Conservation (phyloP, 2,329 filamentous ascomycete species). For the Neonectria sp. region DNA sequence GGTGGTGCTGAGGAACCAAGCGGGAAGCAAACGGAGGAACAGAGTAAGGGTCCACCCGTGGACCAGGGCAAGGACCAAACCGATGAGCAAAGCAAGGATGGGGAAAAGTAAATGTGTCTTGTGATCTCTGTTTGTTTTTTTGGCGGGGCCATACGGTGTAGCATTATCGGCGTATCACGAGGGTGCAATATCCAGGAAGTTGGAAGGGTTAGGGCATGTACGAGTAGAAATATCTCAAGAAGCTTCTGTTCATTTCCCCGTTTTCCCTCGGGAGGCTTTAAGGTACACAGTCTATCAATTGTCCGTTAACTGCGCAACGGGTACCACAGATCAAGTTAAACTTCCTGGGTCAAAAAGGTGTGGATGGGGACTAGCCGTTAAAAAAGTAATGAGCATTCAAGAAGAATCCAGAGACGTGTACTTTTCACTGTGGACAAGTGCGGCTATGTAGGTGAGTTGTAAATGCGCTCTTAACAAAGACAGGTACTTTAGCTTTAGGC, state of each 20-base stretch:
- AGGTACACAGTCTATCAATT: not conserved
- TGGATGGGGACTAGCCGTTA: not conserved
- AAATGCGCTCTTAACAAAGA: too few relatives aligned
- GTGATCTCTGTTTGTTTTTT: constrained; percentile 5
- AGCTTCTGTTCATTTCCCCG: not conserved
- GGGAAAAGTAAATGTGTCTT: constrained; percentile 24
- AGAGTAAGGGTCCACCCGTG: constrained; percentile 9
- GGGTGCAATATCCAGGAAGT: constrained; percentile 8
- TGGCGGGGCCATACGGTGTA: constrained; percentile 30
- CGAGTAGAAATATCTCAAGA: not conserved
- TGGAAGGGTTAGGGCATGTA: constrained; percentile 3
- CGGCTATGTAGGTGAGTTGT: too few relatives aligned
- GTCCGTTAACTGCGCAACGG: not conserved
- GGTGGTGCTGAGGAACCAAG: constrained; percentile 24
- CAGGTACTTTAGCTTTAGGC: too few relatives aligned
- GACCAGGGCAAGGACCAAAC: constrained; percentile 33
- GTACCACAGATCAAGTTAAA: not conserved
- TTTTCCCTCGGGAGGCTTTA: not conserved
- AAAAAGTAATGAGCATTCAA: not conserved
- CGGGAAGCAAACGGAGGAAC: constrained; percentile 26
- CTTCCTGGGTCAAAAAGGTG: not conserved
- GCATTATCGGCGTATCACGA: constrained; percentile 30
- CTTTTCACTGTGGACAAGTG: too few relatives aligned
- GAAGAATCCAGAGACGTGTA: not conserved
- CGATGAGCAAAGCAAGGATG: constrained; percentile 8